Evolutionary conservation across 352 stramenopile genomes (phyloP), one percentile per base, ranked within the genome.

Genomic region (Phytophthora fragariaefolia): DNA sequence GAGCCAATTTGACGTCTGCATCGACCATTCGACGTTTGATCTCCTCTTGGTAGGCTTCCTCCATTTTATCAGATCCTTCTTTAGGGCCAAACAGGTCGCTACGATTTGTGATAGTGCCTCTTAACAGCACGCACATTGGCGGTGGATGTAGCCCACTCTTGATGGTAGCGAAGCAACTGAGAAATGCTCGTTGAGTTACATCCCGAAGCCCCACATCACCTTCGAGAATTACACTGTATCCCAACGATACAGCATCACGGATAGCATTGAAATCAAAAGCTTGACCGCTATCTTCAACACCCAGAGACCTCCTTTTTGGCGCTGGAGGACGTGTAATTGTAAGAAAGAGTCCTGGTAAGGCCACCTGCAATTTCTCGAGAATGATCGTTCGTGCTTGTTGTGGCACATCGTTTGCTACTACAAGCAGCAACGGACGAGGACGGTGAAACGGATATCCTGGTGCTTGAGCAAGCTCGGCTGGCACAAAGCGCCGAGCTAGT

Each of bases 331-430:
- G 83, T 26, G 89, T 89, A 30, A 97, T 71, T 18, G 79, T 66
- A 30, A 93, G 57, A 46, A 97, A 97, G 6, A 90, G 65, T 2
- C 89, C 89, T 4, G 87, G 89, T 12, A 97, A 80, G 30, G 72
- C 49, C 0, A 26, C 28, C 18, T 83, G 63, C 0, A 95, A 34
- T 3, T 80, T 69, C 0, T 76, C 52, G 5, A 92, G 34, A 23
- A 97, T 74, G 1, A 36, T 3, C 6, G 27, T 8, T 32, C 73
- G 77, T 8, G 86, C 69, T 3, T 66, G 52, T 10, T 24, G n/a
- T 9, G 89, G 89, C 3, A 96, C 58, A 43, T 96, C 89, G n/a
- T 77, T 74, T 0, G 80, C 76, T 4, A 96, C 56, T 6, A 95
- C 80, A 15, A 97, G 40, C 17, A 96, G 10, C 48, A 96, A 72